These are phyloP conservation scores for Ganoderma lucidum DNA, from an alignment of 1,284 basidiomycete species.

Conservation along the genomic window DNA sequence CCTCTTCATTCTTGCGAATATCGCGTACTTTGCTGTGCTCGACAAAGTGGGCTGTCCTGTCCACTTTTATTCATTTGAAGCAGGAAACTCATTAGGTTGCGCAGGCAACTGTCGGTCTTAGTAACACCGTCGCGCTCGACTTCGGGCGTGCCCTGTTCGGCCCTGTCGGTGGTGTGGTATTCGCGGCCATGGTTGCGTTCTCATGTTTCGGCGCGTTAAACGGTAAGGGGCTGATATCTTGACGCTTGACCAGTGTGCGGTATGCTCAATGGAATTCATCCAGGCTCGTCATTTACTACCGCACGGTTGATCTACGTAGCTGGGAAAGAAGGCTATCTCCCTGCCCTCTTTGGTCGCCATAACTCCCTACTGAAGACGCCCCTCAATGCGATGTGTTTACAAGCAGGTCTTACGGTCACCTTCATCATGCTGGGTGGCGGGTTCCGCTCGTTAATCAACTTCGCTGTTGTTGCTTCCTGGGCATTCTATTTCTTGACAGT, in stretches of 20 bases:
- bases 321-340: conserved; percentile 88
- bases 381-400: conserved; percentile 84
- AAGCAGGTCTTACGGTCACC: conserved; percentile 74
- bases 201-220: conserved; percentile 95
- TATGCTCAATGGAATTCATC: conserved; percentile 3
- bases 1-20: conserved; percentile 85
- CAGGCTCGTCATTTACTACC: conserved; percentile 84
- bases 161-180: conserved; percentile 84
- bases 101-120: conserved; percentile 72
- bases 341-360: conserved; percentile 80
- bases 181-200: conserved; percentile 91
- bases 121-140: conserved; percentile 95
- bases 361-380: conserved; percentile 83
- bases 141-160: conserved; percentile 92
- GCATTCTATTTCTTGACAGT: conserved; percentile 92
- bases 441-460: conserved; percentile 88
- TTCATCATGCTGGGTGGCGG: conserved; percentile 90
- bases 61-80: conserved; percentile 10
- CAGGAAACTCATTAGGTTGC: background rate
- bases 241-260: background rate
- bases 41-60: conserved; percentile 61
- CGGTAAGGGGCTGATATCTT: conserved; percentile 50
- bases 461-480: conserved; percentile 90
- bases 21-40: conserved; percentile 95
- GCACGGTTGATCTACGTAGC: conserved; percentile 90